Percentiles rank a stretch among this genome's conserved stretches.
Evolutionary conservation across 495 filamentous ascomycete genomes (phyloP).

Genomic region (Xylaria telfairii): DNA sequence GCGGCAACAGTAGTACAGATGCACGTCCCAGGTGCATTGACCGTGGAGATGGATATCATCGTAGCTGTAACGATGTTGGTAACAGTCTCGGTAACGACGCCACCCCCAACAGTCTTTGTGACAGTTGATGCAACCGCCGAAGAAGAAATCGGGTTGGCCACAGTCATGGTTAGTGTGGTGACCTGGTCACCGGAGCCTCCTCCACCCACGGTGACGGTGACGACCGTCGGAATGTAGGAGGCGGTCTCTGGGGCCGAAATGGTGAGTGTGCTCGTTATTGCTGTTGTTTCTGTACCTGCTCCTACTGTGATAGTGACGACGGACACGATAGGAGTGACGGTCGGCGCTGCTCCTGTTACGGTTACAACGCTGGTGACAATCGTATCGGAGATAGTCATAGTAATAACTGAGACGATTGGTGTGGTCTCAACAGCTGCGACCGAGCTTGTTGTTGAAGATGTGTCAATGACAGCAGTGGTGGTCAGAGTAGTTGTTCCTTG

Average conservation of each 20-base stretch:
- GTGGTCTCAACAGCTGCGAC: neutral
- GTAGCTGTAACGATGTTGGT: conserved; percentile 29
- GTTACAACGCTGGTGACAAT: conserved; percentile 29
- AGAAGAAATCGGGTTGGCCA: conserved; percentile 16
- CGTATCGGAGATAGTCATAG: conserved; percentile 26
- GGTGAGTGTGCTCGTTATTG: conserved; percentile 25
- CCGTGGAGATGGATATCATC: conserved; percentile 25
- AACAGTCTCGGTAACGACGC: conserved; percentile 26
- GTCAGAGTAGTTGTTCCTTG: neutral
- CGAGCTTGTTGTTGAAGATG: conserved; percentile 2
- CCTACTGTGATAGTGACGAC: conserved; percentile 27
- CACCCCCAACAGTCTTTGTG: conserved; percentile 18
- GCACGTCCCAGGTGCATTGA: conserved; percentile 26
- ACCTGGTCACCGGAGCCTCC: conserved; percentile 12
- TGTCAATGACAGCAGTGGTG: neutral
- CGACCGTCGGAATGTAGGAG: conserved; percentile 2
- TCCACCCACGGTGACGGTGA: conserved; percentile 31
- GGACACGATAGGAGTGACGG: conserved; percentile 15
- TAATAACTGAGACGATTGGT: conserved; percentile 24
- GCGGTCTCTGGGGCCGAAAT: neutral
- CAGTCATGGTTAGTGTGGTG: conserved; percentile 28
- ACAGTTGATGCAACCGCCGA: conserved; percentile 21
- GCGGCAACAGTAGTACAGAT: conserved; percentile 21
- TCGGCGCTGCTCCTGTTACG: neutral
- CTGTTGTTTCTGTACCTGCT: conserved; percentile 19